A percentile compares a stretch with the other conserved stretches of the same genome.
Evolutionary conservation across 2,329 filamentous ascomycete species (phyloP).

Genomic region (Colletotrichum theobromicola): DNA sequence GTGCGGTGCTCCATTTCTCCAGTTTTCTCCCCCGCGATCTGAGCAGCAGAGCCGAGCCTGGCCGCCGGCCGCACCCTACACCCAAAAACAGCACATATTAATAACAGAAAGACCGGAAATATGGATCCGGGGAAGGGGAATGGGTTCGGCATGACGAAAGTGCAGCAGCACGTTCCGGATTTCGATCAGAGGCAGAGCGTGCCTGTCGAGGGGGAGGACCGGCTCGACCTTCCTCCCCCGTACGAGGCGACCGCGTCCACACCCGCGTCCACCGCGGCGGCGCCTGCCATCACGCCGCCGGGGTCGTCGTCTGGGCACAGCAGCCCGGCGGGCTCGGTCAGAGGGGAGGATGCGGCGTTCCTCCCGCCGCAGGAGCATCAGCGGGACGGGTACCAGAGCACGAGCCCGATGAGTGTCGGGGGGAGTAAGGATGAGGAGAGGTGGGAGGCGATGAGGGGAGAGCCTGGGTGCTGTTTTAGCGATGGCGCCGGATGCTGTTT

Average conservation of each 20-base stretch:
- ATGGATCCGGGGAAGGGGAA: neutral
- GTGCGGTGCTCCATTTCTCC: neutral
- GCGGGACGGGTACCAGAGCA: neutral
- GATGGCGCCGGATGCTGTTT: neutral
- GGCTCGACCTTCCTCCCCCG: neutral
- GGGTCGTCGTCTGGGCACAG: no score
- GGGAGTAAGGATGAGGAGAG: neutral
- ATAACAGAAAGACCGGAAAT: neutral
- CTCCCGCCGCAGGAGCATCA: neutral
- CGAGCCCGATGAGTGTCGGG: neutral
- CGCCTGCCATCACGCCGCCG: neutral
- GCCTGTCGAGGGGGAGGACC: neutral
- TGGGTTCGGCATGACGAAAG: neutral
- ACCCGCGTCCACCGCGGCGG: neutral
- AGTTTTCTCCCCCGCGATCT: neutral
- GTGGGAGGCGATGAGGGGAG: neutral
- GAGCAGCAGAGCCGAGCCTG: neutral
- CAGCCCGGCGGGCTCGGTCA: neutral
- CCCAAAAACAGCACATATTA: neutral
- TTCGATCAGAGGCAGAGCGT: neutral
- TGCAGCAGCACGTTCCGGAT: neutral
- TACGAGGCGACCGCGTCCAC: conserved; percentile 1
- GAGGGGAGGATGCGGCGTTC: neutral
- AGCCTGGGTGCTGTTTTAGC: neutral
- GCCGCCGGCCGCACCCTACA: neutral